Evolutionary conservation across 306 rosid genomes (phyloP), one percentile per base, ranked within the genome.

Genomic region (Fragaria iinumae): DNA sequence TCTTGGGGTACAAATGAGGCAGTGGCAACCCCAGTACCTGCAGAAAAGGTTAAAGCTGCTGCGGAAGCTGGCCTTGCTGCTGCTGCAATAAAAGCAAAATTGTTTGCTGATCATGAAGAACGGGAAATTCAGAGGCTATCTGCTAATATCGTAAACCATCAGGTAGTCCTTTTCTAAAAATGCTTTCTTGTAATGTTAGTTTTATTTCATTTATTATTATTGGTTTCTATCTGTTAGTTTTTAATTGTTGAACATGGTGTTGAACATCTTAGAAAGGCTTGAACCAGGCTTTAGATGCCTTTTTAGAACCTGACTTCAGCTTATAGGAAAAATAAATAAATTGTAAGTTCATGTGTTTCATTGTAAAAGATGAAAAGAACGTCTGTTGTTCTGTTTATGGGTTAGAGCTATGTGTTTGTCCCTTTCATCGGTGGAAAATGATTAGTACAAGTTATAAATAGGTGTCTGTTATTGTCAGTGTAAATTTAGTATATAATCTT

Each of bases 101-200:
- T 91, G 74, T 96, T 96, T 85, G 98, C 98, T 0, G 99, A 96
- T 80, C 98, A 96, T 43, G 99, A 96, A 90, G 99, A 96, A 83
- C 88, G 99, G n/a, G 99, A 96, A 88, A 96, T 96, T 78, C 99
- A 96, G 89, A 91, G 99, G 80, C 83, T 93, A 70, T 96, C 97
- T 75, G 99, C 98, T 70, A 96, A 91, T 83, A 93, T 96, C 11
- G 80, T 96, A 74, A 96, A 88, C 41, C 99, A 96, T 83, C 97
- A 96, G 98, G 99, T 96, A 76, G 50, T 20, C 74, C 27, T 16
- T 62, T 78, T 44, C 23, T 77, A 52, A 21, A 62, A 21, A 62
- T 71, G 8, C 13, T 1, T 38, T 75, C 77, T 77, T 68, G 13
- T 49, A 53, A 6, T 45, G 18, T 18, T 29, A 53, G 1, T 11